These are phyloP conservation scores for Leptomonas pyrrhocoris DNA, from an alignment of 208 protist species.

Conservation along the genomic window DNA sequence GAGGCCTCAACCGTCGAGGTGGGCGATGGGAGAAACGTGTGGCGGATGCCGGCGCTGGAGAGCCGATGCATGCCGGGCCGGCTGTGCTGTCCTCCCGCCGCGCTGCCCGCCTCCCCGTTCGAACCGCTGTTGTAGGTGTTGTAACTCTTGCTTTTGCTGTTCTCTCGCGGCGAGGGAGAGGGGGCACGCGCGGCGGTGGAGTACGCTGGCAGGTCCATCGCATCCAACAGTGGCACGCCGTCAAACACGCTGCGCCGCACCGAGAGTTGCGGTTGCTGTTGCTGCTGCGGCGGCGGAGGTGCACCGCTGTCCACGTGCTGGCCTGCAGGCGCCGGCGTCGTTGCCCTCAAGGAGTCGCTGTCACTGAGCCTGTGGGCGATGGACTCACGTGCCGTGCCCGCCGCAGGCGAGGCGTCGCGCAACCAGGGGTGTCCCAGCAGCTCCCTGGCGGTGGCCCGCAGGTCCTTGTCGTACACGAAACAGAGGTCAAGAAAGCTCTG, in stretches of 20 bases:
- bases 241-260: slow-evolving; percentile 29
- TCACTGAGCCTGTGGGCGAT: background rate
- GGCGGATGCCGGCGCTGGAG: background rate
- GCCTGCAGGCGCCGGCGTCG: background rate
- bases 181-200: background rate
- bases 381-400: background rate
- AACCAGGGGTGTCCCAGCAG: slow-evolving; percentile 78
- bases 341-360: background rate
- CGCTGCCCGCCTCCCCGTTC: background rate
- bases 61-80: slow-evolving; percentile 2
- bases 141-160: slow-evolving; percentile 6
- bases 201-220: slow-evolving; percentile 33
- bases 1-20: slow-evolving; percentile 9
- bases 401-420: background rate
- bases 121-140: background rate
- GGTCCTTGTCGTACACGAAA: slow-evolving; percentile 67
- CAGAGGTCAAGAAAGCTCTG: slow-evolving; percentile 76
- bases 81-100: background rate
- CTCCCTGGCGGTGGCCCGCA: slow-evolving; percentile 66
- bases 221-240: slow-evolving; percentile 30
- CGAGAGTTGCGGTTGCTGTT: slow-evolving; percentile 1
- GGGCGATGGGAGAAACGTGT: background rate
- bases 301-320: background rate
- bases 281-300: background rate
- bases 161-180: background rate